Evolutionary conservation across 768 basidiomycete species (phyloP).

Genomic region (Rhizopogon rudus): DNA sequence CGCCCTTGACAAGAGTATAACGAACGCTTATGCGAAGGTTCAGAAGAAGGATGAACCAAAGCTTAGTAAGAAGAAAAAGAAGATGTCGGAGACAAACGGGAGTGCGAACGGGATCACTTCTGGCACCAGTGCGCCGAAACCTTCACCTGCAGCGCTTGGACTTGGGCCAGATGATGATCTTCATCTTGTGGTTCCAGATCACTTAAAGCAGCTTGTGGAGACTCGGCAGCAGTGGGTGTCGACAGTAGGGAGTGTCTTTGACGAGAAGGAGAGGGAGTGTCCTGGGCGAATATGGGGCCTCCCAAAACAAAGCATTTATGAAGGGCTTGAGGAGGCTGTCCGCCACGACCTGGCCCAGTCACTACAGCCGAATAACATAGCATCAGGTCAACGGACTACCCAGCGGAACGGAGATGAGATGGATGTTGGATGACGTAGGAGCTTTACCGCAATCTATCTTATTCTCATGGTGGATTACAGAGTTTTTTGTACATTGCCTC

Average conservation of each 20-base stretch:
- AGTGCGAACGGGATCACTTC: constrained; percentile 27
- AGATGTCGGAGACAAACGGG: constrained; percentile 32
- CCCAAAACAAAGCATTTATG: constrained; percentile 69
- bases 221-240: constrained; percentile 79
- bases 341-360: constrained; percentile 28
- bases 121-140: constrained; percentile 38
- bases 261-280: constrained; percentile 57
- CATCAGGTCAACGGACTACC: constrained; percentile 24
- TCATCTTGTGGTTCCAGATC: constrained; percentile 56
- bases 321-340: constrained; percentile 68
- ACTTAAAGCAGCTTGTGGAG: constrained; percentile 66
- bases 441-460: constrained; percentile 12
- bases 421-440: constrained; percentile 53
- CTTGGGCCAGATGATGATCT: constrained; percentile 66
- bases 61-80: constrained; percentile 71
- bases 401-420: constrained; percentile 51
- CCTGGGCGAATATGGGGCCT: constrained; percentile 78
- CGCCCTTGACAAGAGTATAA: constrained; percentile 81
- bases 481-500: constrained; percentile 19
- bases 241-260: constrained; percentile 69
- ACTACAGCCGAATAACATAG: constrained; percentile 15
- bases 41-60: constrained; percentile 81
- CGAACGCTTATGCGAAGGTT: constrained; percentile 66
- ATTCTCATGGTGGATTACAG: constrained; percentile 15
- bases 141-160: constrained; percentile 69